Conservation (phyloP, 345 rosid genomes). For the Bruguiera parviflora region DNA sequence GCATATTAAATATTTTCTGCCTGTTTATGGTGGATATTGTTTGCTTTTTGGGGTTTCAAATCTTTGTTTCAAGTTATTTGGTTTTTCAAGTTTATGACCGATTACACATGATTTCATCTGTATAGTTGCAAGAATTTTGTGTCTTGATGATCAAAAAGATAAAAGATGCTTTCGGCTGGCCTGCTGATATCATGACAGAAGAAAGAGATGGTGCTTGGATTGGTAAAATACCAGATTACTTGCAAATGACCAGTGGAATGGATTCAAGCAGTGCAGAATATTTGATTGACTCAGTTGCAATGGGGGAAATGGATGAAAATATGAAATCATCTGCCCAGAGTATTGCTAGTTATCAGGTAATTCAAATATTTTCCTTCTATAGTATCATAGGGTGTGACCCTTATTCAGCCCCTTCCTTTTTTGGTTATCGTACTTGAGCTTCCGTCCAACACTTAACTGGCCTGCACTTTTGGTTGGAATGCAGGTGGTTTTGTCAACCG, state of each 20-base stretch:
- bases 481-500: slow-evolving; percentile 61
- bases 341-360: slow-evolving; percentile 80
- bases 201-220: slow-evolving; percentile 52
- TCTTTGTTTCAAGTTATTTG: too few species aligned
- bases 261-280: slow-evolving; percentile 32
- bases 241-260: slow-evolving; percentile 36
- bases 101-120: slow-evolving; percentile 15
- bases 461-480: slow-evolving; percentile 20
- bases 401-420: background rate
- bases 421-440: background rate
- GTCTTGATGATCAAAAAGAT: slow-evolving; percentile 46
- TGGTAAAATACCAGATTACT: slow-evolving; percentile 61
- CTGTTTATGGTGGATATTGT: too few species aligned
- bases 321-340: slow-evolving; percentile 53
- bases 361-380: background rate
- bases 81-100: background rate
- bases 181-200: slow-evolving; percentile 44
- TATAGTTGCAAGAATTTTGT: slow-evolving; percentile 53
- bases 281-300: slow-evolving; percentile 31
- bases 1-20: too few species aligned
- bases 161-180: slow-evolving; percentile 61
- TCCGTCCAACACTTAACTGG: background rate
- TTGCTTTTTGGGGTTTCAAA: too few species aligned
- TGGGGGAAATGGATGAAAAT: slow-evolving; percentile 38
- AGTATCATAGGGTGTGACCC: background rate